phyloP scores from a whole-genome alignment of 1,284 basidiomycete genomes.

The Laetiporus sulphureus region DNA sequence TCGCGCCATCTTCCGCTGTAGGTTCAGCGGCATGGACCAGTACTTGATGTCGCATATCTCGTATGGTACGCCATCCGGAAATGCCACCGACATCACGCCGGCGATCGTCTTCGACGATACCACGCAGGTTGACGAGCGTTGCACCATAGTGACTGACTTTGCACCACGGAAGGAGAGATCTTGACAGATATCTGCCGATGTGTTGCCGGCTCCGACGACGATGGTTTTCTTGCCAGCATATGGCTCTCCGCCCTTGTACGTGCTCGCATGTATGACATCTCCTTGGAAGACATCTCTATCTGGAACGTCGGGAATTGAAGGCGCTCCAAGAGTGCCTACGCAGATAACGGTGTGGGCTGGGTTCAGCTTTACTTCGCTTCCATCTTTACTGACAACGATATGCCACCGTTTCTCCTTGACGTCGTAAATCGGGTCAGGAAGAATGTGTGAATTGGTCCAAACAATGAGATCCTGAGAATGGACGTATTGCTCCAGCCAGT shows the following conservation, averaged over 20 bases:
- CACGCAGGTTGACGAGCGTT: constrained; percentile 25
- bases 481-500: constrained; percentile 62
- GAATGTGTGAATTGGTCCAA: constrained; percentile 49
- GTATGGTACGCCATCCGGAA: constrained; percentile 34
- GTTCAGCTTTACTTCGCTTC: constrained; percentile 34
- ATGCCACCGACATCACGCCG: constrained; percentile 21
- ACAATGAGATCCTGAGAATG: constrained; percentile 52
- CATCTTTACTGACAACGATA: constrained; percentile 37
- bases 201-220: constrained; percentile 46
- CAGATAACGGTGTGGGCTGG: constrained; percentile 57
- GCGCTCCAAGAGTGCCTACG: constrained; percentile 43
- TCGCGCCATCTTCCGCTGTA: constrained; percentile 27
- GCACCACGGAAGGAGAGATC: constrained; percentile 36
- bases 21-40: constrained; percentile 31
- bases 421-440: constrained; percentile 32
- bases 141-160: constrained; percentile 25
- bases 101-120: constrained; percentile 21
- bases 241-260: constrained; percentile 32
- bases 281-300: constrained; percentile 34
- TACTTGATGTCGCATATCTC: constrained; percentile 41
- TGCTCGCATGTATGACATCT: constrained; percentile 34
- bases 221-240: constrained; percentile 40
- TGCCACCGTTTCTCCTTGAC: constrained; percentile 38
- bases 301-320: constrained; percentile 38
- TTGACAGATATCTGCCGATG: constrained; percentile 38